Conservation (phyloP, 2,329 filamentous ascomycete genomes). For the Endothia cerciana region DNA sequence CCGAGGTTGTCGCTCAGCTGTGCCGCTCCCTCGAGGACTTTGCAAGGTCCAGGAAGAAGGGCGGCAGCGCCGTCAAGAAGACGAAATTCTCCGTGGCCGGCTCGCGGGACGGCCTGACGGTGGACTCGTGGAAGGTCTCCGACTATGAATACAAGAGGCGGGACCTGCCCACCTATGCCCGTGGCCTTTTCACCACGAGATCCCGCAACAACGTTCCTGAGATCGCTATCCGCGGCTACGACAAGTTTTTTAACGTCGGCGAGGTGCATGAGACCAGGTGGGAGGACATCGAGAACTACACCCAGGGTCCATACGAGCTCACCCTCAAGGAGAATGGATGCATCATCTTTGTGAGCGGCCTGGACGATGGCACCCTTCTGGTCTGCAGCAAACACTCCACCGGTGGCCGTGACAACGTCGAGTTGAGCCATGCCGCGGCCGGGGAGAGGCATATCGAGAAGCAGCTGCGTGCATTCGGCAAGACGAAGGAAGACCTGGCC, state of each 20-base stretch:
- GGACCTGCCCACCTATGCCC: conserved; percentile 86
- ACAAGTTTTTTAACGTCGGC: conserved; percentile 97
- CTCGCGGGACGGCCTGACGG: conserved; percentile 66
- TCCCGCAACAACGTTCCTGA: conserved; percentile 68
- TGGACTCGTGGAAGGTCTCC: conserved; percentile 91
- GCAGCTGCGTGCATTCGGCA: conserved; percentile 78
- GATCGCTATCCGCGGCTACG: conserved; percentile 88
- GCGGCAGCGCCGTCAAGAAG: conserved; percentile 75
- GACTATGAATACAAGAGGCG: conserved; percentile 95
- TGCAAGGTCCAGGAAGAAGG: conserved; percentile 58
- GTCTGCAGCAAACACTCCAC: conserved; percentile 99
- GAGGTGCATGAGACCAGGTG: conserved; percentile 85
- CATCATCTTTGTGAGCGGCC: conserved; percentile 93
- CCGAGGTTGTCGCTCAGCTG: conserved; percentile 67
- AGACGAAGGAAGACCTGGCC: conserved; percentile 78
- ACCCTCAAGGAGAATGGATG: conserved; percentile 99
- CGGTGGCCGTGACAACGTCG: conserved; percentile 71
- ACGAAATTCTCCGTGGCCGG: conserved; percentile 70
- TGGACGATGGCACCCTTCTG: conserved; percentile 85
- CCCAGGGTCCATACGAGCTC: conserved; percentile 87
- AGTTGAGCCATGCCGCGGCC: conserved; percentile 79
- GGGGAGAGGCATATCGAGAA: conserved; percentile 82
- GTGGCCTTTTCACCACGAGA: conserved; percentile 88
- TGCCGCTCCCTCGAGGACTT: conserved; percentile 64
- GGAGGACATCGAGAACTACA: conserved; percentile 75